Evolutionary conservation across 345 rosid species (phyloP).

Genomic region (Eucalyptus victrix): DNA sequence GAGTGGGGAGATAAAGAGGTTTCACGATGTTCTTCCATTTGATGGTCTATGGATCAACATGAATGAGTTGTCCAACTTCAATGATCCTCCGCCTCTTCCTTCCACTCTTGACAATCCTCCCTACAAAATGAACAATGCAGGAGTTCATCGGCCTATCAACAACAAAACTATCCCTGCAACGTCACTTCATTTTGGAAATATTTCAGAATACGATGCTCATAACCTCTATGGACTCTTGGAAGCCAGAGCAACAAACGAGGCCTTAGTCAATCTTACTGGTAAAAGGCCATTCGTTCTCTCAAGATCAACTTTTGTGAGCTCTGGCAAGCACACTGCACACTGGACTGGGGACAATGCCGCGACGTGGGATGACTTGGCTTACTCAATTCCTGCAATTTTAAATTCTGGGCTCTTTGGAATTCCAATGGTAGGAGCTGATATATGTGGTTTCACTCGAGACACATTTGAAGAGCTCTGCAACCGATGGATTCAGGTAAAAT

Average conservation of each 20-base stretch:
- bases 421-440: slow-evolving; percentile 87
- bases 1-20: slow-evolving; percentile 42
- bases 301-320: slow-evolving; percentile 68
- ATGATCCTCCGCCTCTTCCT: slow-evolving; percentile 13
- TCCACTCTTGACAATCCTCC: slow-evolving; percentile 59
- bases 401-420: slow-evolving; percentile 71
- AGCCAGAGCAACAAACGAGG: slow-evolving; percentile 44
- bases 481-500: slow-evolving; percentile 63
- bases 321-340: slow-evolving; percentile 70
- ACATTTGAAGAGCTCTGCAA: slow-evolving; percentile 62
- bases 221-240: slow-evolving; percentile 60
- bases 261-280: slow-evolving; percentile 22
- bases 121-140: slow-evolving; percentile 50
- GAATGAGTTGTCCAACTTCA: slow-evolving; percentile 66
- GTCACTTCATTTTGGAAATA: slow-evolving; percentile 32
- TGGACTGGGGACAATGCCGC: slow-evolving; percentile 80
- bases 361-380: slow-evolving; percentile 54
- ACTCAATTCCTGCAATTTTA: slow-evolving; percentile 41
- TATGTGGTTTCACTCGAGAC: slow-evolving; percentile 43
- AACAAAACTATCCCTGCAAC: slow-evolving; percentile 43
- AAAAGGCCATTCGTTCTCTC: slow-evolving; percentile 65
- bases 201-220: slow-evolving; percentile 55
- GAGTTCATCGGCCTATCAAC: slow-evolving; percentile 15
- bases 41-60: slow-evolving; percentile 82
- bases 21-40: slow-evolving; percentile 29